Base-by-base conservation (phyloP, 2,329 filamentous ascomycete genomes). In the Sclerotinia sclerotiorum region DNA sequence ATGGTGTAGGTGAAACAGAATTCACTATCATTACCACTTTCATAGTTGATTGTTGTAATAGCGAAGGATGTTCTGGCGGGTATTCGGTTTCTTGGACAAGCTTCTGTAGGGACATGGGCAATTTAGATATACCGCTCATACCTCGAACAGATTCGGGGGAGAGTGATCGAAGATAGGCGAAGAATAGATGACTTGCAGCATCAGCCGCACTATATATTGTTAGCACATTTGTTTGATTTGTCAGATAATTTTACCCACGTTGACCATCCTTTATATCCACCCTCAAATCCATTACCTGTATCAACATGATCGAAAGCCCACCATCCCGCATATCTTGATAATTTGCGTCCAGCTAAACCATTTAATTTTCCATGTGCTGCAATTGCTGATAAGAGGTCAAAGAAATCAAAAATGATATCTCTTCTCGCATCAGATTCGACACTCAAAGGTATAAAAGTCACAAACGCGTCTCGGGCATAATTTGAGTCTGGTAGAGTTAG, bases 11-110 rank as follows among this genome's bases (percentile, higher is more conserved):
- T 0, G 95, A 99, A 48, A 99, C 94, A 0, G 89, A 88, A 73
- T 98, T 92, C 27, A 99, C 95, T 72, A 97, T 94, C 94, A 99
- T 97, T 70, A 97, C 89, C 5, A 99, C 93, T 77, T 92, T 94
- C 70, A 93, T 90, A 3, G 94, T 97, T 1, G 87, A 85, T 5
- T 90, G 88, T 77, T 94, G 90, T 78, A 97, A 84, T 48, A 97
- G 83, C 0, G 85, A 84, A 13, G 93, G 92, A 46, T 87, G 84
- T 74, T 92, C 88, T 0, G 95, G 95, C 1, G 95, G 95, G 75
- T 99, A 99, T 77, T 97, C 93, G 62, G 94, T 97, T 74, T 97
- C 93, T 75, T 94, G 89, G 48, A 98, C 84, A 17, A 99, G 84
- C 73, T 94, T 91, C 80, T 97, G 93, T 24, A 99, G 84, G 17